These are phyloP conservation scores for Trichocladium uniseriatum DNA, from an alignment of 495 filamentous ascomycete genomes.

Conservation along the genomic window DNA sequence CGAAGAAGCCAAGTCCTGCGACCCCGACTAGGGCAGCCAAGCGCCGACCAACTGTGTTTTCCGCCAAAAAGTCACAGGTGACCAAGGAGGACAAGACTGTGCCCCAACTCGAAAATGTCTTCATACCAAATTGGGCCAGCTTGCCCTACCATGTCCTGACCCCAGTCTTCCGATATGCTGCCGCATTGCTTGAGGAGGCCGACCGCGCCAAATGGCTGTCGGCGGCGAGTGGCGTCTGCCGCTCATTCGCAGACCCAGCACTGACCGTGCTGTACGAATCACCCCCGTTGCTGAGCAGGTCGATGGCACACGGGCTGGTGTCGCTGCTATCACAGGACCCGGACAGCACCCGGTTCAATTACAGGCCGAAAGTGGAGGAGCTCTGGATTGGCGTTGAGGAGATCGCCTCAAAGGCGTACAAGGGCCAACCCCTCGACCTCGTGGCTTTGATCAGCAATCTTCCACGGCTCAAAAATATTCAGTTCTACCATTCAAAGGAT, in stretches of 20 bases:
- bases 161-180: conserved; percentile 57
- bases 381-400: conserved; percentile 54
- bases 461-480: conserved; percentile 43
- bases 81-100: neutral
- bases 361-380: conserved; percentile 59
- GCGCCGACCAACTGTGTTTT: neutral
- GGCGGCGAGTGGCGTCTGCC: conserved; percentile 51
- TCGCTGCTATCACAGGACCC: conserved; percentile 28
- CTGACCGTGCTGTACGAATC: conserved; percentile 62
- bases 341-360: conserved; percentile 39
- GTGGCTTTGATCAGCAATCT: conserved; percentile 31
- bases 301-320: conserved; percentile 35
- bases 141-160: conserved; percentile 66
- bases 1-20: neutral
- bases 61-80: neutral
- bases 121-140: conserved; percentile 56
- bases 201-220: conserved; percentile 52
- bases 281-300: conserved; percentile 48
- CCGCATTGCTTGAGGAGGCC: conserved; percentile 49
- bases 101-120: neutral
- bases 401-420: conserved; percentile 23
- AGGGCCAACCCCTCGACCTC: conserved; percentile 35
- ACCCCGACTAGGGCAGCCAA: neutral
- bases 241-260: conserved; percentile 61
- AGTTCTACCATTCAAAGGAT: conserved; percentile 47